phyloP scores from a whole-genome alignment of 2,329 filamentous ascomycete genomes.

The Ploettnerulaceae sp. region DNA sequence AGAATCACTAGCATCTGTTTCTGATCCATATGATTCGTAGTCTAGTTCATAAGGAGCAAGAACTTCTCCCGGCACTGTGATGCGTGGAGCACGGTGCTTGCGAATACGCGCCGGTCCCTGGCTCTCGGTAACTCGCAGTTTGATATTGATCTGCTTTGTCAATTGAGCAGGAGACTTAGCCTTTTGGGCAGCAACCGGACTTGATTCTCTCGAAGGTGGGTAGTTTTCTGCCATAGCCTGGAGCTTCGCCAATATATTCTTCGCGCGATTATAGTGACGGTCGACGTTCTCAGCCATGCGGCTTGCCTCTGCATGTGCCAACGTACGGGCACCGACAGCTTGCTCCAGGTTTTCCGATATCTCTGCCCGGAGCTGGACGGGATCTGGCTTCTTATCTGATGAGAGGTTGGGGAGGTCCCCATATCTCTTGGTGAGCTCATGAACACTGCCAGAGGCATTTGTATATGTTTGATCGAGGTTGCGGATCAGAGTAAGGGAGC shows the following conservation, averaged over 20 bases:
- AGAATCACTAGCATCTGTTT: conserved; percentile 24
- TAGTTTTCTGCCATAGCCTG: conserved; percentile 57
- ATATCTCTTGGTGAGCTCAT: conserved; percentile 54
- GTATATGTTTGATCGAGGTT: conserved; percentile 56
- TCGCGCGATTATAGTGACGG: conserved; percentile 56
- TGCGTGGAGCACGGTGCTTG: conserved; percentile 45
- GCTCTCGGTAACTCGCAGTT: conserved; percentile 41
- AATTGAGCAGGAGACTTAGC: no score
- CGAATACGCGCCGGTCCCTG: conserved; percentile 25
- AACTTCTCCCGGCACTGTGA: conserved; percentile 62
- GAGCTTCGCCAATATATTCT: conserved; percentile 54
- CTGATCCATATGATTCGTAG: conserved; percentile 49
- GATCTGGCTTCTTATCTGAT: conserved; percentile 43
- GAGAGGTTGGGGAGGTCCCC: conserved; percentile 48
- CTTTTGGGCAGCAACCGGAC: no score
- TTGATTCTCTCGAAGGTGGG: conserved; percentile 45
- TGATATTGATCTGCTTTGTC: no score
- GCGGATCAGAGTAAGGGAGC: conserved; percentile 60
- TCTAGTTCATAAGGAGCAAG: conserved; percentile 61
- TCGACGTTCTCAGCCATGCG: conserved; percentile 61
- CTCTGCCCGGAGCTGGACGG: conserved; percentile 50
- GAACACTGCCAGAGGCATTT: conserved; percentile 49
- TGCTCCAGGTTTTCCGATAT: conserved; percentile 55
- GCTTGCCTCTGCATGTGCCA: conserved; percentile 56
- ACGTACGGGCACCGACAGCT: conserved; percentile 51